Conservation (phyloP, 2,329 filamentous ascomycete species). For the Fusarium floridanum region DNA sequence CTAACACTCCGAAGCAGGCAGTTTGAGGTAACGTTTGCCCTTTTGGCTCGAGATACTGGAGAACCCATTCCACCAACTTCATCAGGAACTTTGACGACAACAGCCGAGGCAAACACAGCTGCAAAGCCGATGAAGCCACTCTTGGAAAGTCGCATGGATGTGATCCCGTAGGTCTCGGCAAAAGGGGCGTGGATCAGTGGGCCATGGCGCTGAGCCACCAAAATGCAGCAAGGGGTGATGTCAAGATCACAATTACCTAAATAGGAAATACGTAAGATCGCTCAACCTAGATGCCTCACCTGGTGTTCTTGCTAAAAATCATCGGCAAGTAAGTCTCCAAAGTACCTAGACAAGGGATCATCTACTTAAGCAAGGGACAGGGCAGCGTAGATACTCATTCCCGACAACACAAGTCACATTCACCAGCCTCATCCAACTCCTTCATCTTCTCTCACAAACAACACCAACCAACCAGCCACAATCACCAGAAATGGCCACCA, state of each 20-base stretch:
- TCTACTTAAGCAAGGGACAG: slow-evolving; percentile 18
- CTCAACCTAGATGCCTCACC: not conserved
- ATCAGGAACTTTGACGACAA: not conserved
- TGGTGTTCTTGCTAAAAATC: not conserved
- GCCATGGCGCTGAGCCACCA: not conserved
- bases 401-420: not conserved
- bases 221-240: not conserved
- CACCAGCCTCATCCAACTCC: not conserved
- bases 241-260: slow-evolving; percentile 9
- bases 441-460: not conserved
- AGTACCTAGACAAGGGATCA: not conserved
- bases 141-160: not conserved
- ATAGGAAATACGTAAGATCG: slow-evolving; percentile 18
- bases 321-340: not conserved
- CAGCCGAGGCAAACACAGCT: not conserved
- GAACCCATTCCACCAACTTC: not conserved
- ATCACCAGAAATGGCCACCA: slow-evolving; percentile 54
- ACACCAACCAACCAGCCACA: not conserved
- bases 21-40: not conserved
- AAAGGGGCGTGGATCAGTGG: not conserved
- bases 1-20: not conserved
- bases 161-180: not conserved
- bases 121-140: not conserved
- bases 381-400: not conserved
- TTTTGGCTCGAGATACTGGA: not conserved